Base-by-base conservation (phyloP, 805 yeast species). In the Tetrapisispora taiwanensis region DNA sequence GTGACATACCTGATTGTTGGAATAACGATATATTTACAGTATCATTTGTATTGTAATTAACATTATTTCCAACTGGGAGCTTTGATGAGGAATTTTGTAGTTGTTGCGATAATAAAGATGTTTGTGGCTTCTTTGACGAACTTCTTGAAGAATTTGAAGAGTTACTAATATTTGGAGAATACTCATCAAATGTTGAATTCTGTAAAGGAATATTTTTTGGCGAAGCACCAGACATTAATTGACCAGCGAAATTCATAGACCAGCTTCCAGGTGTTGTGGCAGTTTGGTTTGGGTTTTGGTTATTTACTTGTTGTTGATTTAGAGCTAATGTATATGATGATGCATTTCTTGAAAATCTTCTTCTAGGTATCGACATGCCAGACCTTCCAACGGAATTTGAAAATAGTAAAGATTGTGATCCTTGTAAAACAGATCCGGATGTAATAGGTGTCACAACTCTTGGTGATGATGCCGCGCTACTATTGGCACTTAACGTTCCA, bases 21-120 rank as follows among this genome's bases (percentile, higher is more conserved):
- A 9, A 30, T n/a, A 13, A 24, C 8, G 22, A 14, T 12, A 38
- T 17, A 14, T 19, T 28, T 20, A 43, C 31, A 7, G 40, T 26
- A 18, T 42, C 41, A 27, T 31, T 41, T 27, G 47, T 27, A 28
- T 10, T 18, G 26, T 28, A 27, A 18, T 26, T 18, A 31, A 30
- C 3, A 10, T 39, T 39, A 2, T 30, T 26, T 3, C 10, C 18
- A 10, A 14, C 10, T 24, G n/a, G 19, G 8, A 10, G 15, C 3
- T 41, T 26, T n/a, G 32, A 33, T 13, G 60, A 53, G 10, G 60
- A 54, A 37, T 54, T 56, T 33, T 58, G 64, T 20, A 62, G 39
- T 44, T 62, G 67, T 41, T 63, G 68, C 2, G 66, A 62, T 24
- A 63, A 39, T 31, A 63, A 46, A 8, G 68, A 63, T 3, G 64